Percentiles rank a stretch among this genome's conserved stretches.
phyloP scores from a whole-genome alignment of 768 basidiomycete species.

The Hericium coralloides region DNA sequence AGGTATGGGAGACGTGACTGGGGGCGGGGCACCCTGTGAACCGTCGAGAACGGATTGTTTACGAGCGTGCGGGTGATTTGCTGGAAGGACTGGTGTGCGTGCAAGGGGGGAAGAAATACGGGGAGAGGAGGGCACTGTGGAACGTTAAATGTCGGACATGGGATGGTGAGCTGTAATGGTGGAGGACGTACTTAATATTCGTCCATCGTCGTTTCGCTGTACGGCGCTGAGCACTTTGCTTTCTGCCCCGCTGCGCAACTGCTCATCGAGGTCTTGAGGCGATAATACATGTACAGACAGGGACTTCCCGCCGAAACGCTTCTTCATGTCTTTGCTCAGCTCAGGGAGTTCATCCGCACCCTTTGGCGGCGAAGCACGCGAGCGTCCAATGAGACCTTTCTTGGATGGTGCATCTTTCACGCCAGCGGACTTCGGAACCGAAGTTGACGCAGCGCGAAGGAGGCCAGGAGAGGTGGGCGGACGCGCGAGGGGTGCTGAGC shows the following conservation, averaged over 20 bases:
- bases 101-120: constrained; percentile 32
- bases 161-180: background rate
- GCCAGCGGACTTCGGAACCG: constrained; percentile 18
- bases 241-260: constrained; percentile 3
- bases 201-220: background rate
- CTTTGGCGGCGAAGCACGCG: constrained; percentile 7
- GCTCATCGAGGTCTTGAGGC: constrained; percentile 33
- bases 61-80: constrained; percentile 69
- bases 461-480: constrained; percentile 79
- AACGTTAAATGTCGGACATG: background rate
- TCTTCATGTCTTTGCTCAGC: constrained; percentile 11
- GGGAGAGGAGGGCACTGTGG: constrained; percentile 2
- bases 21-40: background rate
- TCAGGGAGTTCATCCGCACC: constrained; percentile 15
- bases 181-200: background rate
- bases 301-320: constrained; percentile 33
- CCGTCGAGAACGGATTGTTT: constrained; percentile 60
- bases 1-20: constrained; percentile 6
- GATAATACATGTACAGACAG: constrained; percentile 53
- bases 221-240: constrained; percentile 8
- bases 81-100: constrained; percentile 37
- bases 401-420: constrained; percentile 19
- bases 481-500: constrained; percentile 70
- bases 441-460: constrained; percentile 29
- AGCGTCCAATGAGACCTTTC: constrained; percentile 48